Base-by-base conservation (phyloP, 129 eudicot species). In the Apium graveolens region DNA sequence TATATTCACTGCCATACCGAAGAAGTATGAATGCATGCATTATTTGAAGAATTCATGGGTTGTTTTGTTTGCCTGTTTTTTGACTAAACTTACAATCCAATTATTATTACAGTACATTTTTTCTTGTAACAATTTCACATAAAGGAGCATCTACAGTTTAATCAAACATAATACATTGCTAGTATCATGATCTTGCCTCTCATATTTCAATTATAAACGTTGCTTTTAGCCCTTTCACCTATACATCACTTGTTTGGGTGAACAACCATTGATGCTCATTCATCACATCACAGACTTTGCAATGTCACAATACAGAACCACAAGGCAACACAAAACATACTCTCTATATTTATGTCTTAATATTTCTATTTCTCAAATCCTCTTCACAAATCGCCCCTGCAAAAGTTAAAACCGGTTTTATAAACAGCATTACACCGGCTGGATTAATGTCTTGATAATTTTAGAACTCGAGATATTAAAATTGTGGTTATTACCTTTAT, bases 371-470 rank as follows among this genome's bases (percentile, higher is more conserved):
- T 35, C 68, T 82, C 82, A 88, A 49, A 78, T 80, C 74, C 96
- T 91, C 84, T 88, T 91, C 78, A 91, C 96, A 32, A 91, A 91
- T 74, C 96, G 78, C 63, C 96, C 96, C 96, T 91, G 84, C 85
- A 81, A 53, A 81, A 21, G 62, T 31, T 29, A 14, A 16, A 53
- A 62, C 45, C 73, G 13, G 38, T 20, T 53, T 53, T 20, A 21
- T 0, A 51, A 51, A 14, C 18, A 45, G 18, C 5, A 12, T 27
- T 37, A 70, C 4, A 5, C 6, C 0, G 42, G 7, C n/a, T 17
- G 41, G 74, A 69, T 21, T 41, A 26, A 4, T 16, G 10, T 43
- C 27, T 26, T 26, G 76, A 24, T 43, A 2, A 13, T 37, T 37
- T 2, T 24, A 24, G 29, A 57, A 57, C 65, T 57, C 65, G 31